Evolutionary conservation across 768 basidiomycete species (phyloP).

Genomic region (Phanerodontia chrysosporium): DNA sequence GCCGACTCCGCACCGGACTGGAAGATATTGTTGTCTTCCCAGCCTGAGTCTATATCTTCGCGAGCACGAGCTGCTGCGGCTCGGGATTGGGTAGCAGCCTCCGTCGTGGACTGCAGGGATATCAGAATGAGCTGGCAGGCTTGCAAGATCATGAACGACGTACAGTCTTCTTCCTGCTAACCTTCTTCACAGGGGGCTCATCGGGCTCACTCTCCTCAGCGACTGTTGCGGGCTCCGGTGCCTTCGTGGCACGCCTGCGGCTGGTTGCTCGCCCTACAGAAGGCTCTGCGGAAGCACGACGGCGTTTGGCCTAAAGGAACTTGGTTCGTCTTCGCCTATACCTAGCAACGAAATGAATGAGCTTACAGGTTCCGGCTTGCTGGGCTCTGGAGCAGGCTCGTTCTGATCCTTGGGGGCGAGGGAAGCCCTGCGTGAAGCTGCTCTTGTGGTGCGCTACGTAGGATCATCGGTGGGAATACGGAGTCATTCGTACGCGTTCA

Average conservation of each 20-base stretch:
- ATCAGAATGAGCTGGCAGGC: neutral
- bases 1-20: constrained; percentile 90
- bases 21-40: constrained; percentile 90
- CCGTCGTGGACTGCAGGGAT: constrained; percentile 28
- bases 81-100: constrained; percentile 48
- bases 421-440: constrained; percentile 58
- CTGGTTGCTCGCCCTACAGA: constrained; percentile 46
- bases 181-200: constrained; percentile 56
- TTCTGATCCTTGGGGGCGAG: constrained; percentile 43
- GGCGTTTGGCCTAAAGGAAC: constrained; percentile 60
- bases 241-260: constrained; percentile 29
- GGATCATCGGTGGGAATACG: constrained; percentile 17
- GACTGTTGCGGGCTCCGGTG: constrained; percentile 39
- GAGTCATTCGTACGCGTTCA: constrained; percentile 6
- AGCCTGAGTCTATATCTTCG: constrained; percentile 66
- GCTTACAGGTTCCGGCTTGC: constrained; percentile 54
- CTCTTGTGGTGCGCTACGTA: constrained; percentile 38
- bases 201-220: constrained; percentile 78
- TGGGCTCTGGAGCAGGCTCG: constrained; percentile 30
- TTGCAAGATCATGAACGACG: constrained; percentile 9
- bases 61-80: constrained; percentile 38
- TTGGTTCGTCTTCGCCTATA: constrained; percentile 3
- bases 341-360: neutral
- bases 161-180: constrained; percentile 58
- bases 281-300: constrained; percentile 78